Conservation (phyloP, 140 eudicot species). For the Erigeron philadelphicus region DNA sequence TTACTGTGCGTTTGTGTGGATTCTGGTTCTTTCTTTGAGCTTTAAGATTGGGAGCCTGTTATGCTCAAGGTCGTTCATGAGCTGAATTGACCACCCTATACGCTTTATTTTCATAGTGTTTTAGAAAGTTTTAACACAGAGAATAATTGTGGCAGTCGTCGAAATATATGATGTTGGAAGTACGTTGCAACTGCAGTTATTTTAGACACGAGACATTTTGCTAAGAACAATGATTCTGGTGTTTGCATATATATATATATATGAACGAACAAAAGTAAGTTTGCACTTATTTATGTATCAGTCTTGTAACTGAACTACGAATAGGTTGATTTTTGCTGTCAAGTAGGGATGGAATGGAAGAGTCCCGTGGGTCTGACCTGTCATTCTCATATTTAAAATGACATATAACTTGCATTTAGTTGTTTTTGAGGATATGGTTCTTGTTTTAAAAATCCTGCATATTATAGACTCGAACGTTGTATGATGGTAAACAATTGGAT, state of each 20-base stretch:
- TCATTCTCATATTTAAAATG: background rate
- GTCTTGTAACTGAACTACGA: background rate
- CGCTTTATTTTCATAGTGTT: background rate
- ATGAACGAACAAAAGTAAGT: background rate
- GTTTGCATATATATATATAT: background rate
- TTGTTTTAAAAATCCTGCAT: too few species aligned
- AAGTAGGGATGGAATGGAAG: conserved; percentile 6
- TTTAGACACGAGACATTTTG: background rate
- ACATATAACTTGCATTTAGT: too few species aligned
- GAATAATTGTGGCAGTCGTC: conserved; percentile 15
- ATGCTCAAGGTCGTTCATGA: conserved; percentile 38
- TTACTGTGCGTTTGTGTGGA: conserved; percentile 41
- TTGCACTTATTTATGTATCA: background rate
- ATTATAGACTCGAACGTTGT: too few species aligned
- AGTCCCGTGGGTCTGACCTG: background rate
- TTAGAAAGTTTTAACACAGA: background rate
- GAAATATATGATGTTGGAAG: background rate
- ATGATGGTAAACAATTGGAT: too few species aligned
- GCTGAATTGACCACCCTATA: conserved; percentile 22
- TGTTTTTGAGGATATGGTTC: too few species aligned
- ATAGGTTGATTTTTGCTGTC: background rate
- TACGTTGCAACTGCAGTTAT: conserved; percentile 3
- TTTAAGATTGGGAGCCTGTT: conserved; percentile 58
- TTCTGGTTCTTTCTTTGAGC: conserved; percentile 51
- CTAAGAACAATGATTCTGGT: conserved; percentile 10